These are phyloP conservation scores for Talinum fruticosum DNA, from an alignment of 148 eudicot species.

Conservation along the genomic window DNA sequence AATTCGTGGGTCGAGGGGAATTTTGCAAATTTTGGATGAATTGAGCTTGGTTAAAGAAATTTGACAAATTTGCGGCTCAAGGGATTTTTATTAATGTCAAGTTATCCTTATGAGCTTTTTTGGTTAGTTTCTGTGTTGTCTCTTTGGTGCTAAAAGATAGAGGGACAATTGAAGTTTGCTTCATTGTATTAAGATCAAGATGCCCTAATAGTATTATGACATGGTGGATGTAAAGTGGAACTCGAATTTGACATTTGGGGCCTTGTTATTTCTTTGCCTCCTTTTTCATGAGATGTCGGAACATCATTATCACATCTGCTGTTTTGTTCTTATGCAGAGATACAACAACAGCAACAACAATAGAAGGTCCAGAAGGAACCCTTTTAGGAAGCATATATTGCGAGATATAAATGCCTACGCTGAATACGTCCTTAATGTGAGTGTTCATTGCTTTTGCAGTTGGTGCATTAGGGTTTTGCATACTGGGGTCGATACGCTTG, in stretches of 20 bases:
- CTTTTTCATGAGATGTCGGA: background rate
- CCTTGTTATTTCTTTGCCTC: constrained; percentile 5
- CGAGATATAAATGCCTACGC: constrained; percentile 43
- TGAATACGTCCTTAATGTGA: constrained; percentile 48
- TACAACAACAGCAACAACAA: constrained; percentile 21
- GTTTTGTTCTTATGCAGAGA: constrained; percentile 35
- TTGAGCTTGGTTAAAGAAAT: constrained; percentile 3
- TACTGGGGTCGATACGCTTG: background rate
- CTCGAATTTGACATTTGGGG: background rate
- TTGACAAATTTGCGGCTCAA: background rate
- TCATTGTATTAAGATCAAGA: background rate
- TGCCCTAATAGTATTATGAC: background rate
- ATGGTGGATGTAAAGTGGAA: background rate
- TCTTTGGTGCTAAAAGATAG: no score
- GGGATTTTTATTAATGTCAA: background rate
- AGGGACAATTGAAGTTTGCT: background rate
- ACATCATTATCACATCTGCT: constrained; percentile 1
- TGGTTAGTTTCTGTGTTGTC: background rate
- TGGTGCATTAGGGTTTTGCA: background rate
- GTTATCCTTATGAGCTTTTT: background rate
- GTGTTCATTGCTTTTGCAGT: background rate
- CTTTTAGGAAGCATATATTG: constrained; percentile 35
- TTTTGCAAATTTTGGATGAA: constrained; percentile 9
- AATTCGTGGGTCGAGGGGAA: background rate
- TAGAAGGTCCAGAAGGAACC: constrained; percentile 38